A percentile compares a stretch with the other conserved stretches of the same genome.
These are phyloP conservation scores for Solanum sitiens DNA, from an alignment of 257 asterid species.

Conservation along the genomic window DNA sequence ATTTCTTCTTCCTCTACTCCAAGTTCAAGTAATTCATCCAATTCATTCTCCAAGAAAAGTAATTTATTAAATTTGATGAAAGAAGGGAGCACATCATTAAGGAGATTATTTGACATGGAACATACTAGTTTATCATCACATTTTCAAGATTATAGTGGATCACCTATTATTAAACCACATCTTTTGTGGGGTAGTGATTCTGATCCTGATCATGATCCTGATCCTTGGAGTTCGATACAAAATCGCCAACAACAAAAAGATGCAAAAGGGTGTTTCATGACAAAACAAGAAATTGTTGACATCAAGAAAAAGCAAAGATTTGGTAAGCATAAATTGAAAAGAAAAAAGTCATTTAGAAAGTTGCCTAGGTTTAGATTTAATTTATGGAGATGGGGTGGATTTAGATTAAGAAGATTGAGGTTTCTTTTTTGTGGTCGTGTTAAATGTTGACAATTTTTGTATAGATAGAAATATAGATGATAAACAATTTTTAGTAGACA, in stretches of 20 bases:
- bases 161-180: slow-evolving; percentile 38
- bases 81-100: slow-evolving; percentile 54
- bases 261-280: not conserved
- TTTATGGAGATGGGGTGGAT: slow-evolving; percentile 38
- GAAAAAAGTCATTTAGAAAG: slow-evolving; percentile 38
- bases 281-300: not conserved
- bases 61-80: slow-evolving; percentile 50
- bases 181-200: slow-evolving; percentile 28
- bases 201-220: slow-evolving; percentile 50
- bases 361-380: slow-evolving; percentile 31
- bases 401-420: slow-evolving; percentile 31
- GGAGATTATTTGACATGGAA: slow-evolving; percentile 63
- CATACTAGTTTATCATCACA: slow-evolving; percentile 50
- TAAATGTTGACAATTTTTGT: not conserved
- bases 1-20: slow-evolving; percentile 23
- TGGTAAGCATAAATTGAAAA: slow-evolving; percentile 18
- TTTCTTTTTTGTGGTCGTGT: slow-evolving; percentile 29
- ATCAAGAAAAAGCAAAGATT: not conserved
- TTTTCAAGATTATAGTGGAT: slow-evolving; percentile 48
- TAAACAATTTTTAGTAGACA: not conserved
- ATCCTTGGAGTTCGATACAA: slow-evolving; percentile 40
- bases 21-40: slow-evolving; percentile 18
- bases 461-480: not conserved
- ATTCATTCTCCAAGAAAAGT: slow-evolving; percentile 20
- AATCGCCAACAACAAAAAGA: not conserved